Evolutionary conservation across 495 filamentous ascomycete species (phyloP).

Genomic region (Penicillium cataractarum): DNA sequence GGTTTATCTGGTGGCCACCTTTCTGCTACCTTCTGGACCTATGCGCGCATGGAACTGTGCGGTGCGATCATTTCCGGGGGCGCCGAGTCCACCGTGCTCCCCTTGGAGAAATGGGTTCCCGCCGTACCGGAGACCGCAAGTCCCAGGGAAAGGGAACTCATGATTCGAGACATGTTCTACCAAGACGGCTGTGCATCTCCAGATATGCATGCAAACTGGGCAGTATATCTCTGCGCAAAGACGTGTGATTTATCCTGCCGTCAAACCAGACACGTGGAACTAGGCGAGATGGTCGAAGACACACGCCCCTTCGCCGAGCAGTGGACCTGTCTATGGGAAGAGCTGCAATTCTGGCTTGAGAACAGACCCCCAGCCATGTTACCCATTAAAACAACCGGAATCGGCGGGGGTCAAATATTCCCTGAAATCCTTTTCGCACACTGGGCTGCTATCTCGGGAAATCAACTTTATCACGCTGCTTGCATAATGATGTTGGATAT

Average conservation of each 20-base stretch:
- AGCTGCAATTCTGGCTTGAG: constrained; percentile 42
- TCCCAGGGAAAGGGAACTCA: constrained; percentile 20
- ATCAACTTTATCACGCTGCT: constrained; percentile 48
- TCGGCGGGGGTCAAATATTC: constrained; percentile 33
- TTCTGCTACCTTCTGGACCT: constrained; percentile 50
- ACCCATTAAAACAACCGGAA: constrained; percentile 33
- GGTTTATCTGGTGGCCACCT: constrained; percentile 39
- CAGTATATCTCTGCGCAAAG: constrained; percentile 44
- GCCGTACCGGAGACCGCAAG: constrained; percentile 21
- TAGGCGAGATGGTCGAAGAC: constrained; percentile 31
- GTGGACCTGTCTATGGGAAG: constrained; percentile 42
- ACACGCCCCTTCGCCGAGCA: constrained; percentile 22
- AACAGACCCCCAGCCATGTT: constrained; percentile 39
- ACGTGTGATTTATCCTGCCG: constrained; percentile 38
- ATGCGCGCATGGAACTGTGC: constrained; percentile 48
- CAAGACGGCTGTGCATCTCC: constrained; percentile 25
- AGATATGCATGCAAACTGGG: constrained; percentile 45
- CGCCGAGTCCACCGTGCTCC: constrained; percentile 38
- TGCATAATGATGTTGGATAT: constrained; percentile 44
- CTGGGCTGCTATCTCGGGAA: constrained; percentile 47
- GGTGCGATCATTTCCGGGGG: constrained; percentile 45
- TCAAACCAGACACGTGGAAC: constrained; percentile 30
- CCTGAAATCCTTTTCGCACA: constrained; percentile 43
- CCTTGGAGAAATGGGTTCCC: constrained; percentile 37
- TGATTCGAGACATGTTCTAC: constrained; percentile 30